Conservation (phyloP, 2,329 filamentous ascomycete genomes). For the Arthrobotrys conoides region DNA sequence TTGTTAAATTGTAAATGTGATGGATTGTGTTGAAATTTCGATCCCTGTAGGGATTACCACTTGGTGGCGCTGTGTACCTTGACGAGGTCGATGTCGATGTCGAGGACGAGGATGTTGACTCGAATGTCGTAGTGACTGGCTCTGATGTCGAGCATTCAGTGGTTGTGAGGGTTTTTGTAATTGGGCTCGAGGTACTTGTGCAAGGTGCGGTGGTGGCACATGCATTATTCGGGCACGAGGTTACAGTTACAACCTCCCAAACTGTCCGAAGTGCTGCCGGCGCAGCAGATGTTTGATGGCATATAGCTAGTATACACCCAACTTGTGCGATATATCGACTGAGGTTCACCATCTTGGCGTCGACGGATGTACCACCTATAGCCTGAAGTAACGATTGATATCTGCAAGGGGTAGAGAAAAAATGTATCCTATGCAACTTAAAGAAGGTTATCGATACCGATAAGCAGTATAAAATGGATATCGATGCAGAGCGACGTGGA, state of each 20-base stretch:
- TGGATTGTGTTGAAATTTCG: constrained; percentile 67
- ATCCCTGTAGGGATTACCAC: constrained; percentile 29
- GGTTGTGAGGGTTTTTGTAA: constrained; percentile 9
- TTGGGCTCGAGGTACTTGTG: constrained; percentile 9
- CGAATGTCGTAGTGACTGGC: background rate
- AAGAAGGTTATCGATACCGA: constrained; percentile 36
- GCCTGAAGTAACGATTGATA: constrained; percentile 13
- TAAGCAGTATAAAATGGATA: constrained; percentile 7
- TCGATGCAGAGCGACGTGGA: constrained; percentile 16
- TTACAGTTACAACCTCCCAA: constrained; percentile 50
- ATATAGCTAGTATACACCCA: constrained; percentile 32
- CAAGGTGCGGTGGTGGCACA: constrained; percentile 26
- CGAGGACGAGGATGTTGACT: constrained; percentile 16
- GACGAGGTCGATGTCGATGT: constrained; percentile 28
- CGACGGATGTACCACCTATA: background rate
- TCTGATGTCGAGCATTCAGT: background rate
- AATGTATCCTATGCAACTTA: constrained; percentile 1
- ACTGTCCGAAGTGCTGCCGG: constrained; percentile 42
- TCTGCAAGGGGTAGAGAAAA: constrained; percentile 2
- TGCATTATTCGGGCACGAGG: constrained; percentile 20
- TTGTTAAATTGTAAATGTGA: constrained; percentile 68
- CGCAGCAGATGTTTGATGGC: constrained; percentile 9
- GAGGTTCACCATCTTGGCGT: constrained; percentile 41
- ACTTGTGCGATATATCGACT: constrained; percentile 32
- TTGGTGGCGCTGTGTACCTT: constrained; percentile 24